phyloP scores from a whole-genome alignment of 1,139 yeast species.

The Groenewaldozyma sp. region DNA sequence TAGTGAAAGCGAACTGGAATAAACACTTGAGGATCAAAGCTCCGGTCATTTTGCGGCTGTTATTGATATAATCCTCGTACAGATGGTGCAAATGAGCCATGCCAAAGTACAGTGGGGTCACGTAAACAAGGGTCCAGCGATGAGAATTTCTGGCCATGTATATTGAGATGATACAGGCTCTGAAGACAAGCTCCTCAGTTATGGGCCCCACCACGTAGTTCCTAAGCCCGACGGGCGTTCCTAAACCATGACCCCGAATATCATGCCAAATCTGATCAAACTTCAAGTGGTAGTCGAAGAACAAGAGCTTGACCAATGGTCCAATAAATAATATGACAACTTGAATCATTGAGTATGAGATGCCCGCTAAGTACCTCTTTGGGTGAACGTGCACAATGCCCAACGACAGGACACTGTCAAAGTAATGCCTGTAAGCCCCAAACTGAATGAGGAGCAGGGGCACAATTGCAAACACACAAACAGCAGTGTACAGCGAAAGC shows the following conservation, averaged over 20 bases:
- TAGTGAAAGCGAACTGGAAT: constrained; percentile 65
- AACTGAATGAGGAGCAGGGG: constrained; percentile 14
- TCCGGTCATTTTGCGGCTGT: constrained; percentile 6
- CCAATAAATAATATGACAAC: constrained; percentile 40
- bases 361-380: not conserved
- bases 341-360: not conserved
- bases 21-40: constrained; percentile 31
- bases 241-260: constrained; percentile 22
- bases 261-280: constrained; percentile 13
- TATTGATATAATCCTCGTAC: constrained; percentile 37
- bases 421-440: constrained; percentile 12
- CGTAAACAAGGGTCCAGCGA: constrained; percentile 17
- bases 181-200: constrained; percentile 77
- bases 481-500: constrained; percentile 30
- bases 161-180: constrained; percentile 49
- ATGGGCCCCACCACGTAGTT: constrained; percentile 73
- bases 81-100: constrained; percentile 91
- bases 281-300: constrained; percentile 20
- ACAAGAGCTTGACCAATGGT: constrained; percentile 41
- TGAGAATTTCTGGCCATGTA: constrained; percentile 27
- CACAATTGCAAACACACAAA: constrained; percentile 26
- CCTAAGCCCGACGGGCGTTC: constrained; percentile 44
- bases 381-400: not conserved
- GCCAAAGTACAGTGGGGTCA: constrained; percentile 71
- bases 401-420: not conserved